Conservation (phyloP, 441 rosid genomes). For the Biscutella laevigata region DNA sequence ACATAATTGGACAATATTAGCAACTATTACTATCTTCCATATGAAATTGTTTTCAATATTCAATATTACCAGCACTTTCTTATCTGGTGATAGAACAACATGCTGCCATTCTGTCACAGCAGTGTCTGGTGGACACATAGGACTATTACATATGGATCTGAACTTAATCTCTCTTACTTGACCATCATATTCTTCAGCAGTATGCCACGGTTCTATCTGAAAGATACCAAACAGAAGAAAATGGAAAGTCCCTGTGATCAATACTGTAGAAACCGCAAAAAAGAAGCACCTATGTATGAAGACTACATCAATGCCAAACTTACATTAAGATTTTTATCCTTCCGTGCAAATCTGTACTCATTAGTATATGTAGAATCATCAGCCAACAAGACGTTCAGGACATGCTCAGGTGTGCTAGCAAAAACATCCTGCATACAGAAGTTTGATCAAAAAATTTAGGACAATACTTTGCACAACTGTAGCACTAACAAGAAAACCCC, state of each 20-base stretch:
- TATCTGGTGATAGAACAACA: conserved; percentile 64
- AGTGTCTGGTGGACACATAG: conserved; percentile 98
- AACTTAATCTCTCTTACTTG: conserved; percentile 92
- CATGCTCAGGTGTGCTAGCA: conserved; percentile 69
- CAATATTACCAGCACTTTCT: conserved; percentile 61
- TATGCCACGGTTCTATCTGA: conserved; percentile 94
- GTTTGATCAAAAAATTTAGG: conserved; percentile 7
- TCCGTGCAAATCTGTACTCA: conserved; percentile 61
- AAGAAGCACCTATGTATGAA: not conserved
- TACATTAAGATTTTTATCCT: conserved; percentile 76
- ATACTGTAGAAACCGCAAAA: not conserved
- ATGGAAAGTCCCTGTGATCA: conserved; percentile 11
- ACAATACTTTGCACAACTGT: conserved; percentile 6
- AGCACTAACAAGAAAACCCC: conserved; percentile 1
- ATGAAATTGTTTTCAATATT: not conserved
- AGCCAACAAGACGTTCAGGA: conserved; percentile 49
- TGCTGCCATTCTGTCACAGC: conserved; percentile 97
- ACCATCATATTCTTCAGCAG: conserved; percentile 86
- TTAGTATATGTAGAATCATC: conserved; percentile 61
- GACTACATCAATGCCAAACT: conserved; percentile 25
- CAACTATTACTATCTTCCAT: not conserved
- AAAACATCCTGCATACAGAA: conserved; percentile 54
- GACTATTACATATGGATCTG: conserved; percentile 81
- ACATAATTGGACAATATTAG: not conserved
- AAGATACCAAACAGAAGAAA: conserved; percentile 24